phyloP scores from a whole-genome alignment of 352 stramenopile species.

The Globisporangium cylindrosporum region DNA sequence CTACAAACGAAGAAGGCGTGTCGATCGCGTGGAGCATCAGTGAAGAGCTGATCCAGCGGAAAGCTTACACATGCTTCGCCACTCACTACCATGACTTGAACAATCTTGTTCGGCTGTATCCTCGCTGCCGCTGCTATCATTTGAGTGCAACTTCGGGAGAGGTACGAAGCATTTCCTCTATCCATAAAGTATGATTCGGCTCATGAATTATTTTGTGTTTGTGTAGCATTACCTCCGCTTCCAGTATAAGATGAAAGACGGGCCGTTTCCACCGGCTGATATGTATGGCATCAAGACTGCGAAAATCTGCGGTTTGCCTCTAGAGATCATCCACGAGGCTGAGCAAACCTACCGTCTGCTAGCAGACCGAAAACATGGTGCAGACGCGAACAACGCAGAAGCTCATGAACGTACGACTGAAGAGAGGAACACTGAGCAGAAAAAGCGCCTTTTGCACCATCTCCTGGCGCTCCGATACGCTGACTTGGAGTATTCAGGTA shows the following conservation, averaged over 20 bases:
- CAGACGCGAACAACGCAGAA: slow-evolving; percentile 19
- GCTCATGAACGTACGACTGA: slow-evolving; percentile 13
- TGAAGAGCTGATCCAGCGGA: slow-evolving; percentile 71
- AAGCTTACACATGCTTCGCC: slow-evolving; percentile 85
- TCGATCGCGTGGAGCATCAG: slow-evolving; percentile 88
- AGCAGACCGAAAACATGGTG: slow-evolving; percentile 21
- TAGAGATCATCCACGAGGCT: slow-evolving; percentile 56
- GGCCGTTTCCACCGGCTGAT: slow-evolving; percentile 45
- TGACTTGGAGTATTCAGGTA: slow-evolving; percentile 58
- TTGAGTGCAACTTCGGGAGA: slow-evolving; percentile 45
- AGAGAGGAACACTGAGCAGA: slow-evolving; percentile 31
- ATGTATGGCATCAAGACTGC: slow-evolving; percentile 87
- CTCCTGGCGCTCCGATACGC: slow-evolving; percentile 67
- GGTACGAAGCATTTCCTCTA: slow-evolving; percentile 23
- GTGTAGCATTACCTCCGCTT: slow-evolving; percentile 49
- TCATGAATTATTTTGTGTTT: slow-evolving; percentile 1
- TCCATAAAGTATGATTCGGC: neutral
- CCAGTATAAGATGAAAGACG: slow-evolving; percentile 69
- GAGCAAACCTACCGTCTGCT: slow-evolving; percentile 38
- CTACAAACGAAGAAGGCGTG: slow-evolving; percentile 85
- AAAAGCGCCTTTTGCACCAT: slow-evolving; percentile 55
- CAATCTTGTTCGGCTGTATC: slow-evolving; percentile 56
- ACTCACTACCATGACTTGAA: slow-evolving; percentile 89
- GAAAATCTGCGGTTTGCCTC: slow-evolving; percentile 65
- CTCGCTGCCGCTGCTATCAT: slow-evolving; percentile 67